These are phyloP conservation scores for Pseudonitzschia pungens DNA, from an alignment of 108 stramenopile species.

Conservation along the genomic window DNA sequence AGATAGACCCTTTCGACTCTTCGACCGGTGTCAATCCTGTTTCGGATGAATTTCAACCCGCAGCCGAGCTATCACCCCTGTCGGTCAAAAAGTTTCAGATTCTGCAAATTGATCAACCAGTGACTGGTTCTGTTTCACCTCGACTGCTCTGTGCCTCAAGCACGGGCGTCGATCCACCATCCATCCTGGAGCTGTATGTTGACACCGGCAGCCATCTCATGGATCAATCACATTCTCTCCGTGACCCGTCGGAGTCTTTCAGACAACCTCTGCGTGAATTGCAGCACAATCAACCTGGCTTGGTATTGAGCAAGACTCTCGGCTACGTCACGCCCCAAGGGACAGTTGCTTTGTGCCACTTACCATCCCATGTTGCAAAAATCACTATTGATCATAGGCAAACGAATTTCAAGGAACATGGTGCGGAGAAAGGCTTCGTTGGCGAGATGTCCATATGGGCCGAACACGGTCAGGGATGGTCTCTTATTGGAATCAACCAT, in stretches of 20 bases:
- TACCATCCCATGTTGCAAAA: conserved; percentile 26
- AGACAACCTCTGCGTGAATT: background rate
- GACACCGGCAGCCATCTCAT: background rate
- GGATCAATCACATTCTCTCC: background rate
- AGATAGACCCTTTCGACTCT: background rate
- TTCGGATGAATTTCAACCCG: background rate
- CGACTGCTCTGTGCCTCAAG: conserved; percentile 20
- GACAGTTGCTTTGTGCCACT: conserved; percentile 14
- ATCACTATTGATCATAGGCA: background rate
- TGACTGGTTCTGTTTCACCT: background rate
- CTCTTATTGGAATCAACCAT: conserved; percentile 42
- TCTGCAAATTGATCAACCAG: conserved; percentile 26
- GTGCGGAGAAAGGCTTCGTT: background rate
- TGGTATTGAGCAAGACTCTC: conserved; percentile 20
- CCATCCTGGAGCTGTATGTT: conserved; percentile 12
- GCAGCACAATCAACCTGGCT: background rate
- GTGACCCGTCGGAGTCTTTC: background rate
- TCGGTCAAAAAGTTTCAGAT: conserved; percentile 31
- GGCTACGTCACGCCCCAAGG: background rate
- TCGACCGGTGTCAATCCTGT: background rate
- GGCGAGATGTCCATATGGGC: conserved; percentile 17
- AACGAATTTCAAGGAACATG: background rate
- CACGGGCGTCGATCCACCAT: conserved; percentile 19
- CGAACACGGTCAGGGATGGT: conserved; percentile 60
- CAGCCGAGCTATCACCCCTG: conserved; percentile 3